Conservation (phyloP, 1,139 yeast species). For the Lodderomyces elongisporus region DNA sequence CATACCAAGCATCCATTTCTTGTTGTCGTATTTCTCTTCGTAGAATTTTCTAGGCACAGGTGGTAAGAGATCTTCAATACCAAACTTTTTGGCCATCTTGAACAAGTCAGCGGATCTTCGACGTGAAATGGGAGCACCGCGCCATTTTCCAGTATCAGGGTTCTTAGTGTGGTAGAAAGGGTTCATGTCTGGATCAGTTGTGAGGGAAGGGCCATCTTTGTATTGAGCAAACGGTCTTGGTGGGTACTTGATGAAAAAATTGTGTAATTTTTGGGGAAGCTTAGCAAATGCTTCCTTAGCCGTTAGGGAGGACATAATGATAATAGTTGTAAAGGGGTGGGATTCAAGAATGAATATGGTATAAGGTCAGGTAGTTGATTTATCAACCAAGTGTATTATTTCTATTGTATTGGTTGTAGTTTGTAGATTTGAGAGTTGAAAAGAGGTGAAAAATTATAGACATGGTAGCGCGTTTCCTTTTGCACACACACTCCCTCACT, state of each 20-base stretch:
- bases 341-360: no score
- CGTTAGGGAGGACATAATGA: constrained; percentile 13
- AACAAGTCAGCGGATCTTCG: constrained; percentile 83
- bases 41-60: constrained; percentile 70
- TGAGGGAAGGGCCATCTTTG: constrained; percentile 57
- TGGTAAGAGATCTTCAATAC: constrained; percentile 76
- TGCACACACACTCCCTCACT: no score
- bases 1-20: constrained; percentile 75
- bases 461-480: no score
- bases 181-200: constrained; percentile 67
- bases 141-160: constrained; percentile 73
- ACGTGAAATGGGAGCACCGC: constrained; percentile 72
- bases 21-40: constrained; percentile 68
- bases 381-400: no score
- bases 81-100: constrained; percentile 78
- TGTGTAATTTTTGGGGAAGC: constrained; percentile 69
- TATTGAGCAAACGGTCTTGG: constrained; percentile 76
- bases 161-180: constrained; percentile 87
- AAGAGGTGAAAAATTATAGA: no score
- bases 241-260: constrained; percentile 77
- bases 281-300: constrained; percentile 44
- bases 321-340: neutral
- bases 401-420: no score
- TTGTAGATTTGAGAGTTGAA: no score
- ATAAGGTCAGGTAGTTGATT: no score